These are phyloP conservation scores for Endogone sp. DNA, from an alignment of 192 early-diverging fungal species.

Conservation along the genomic window DNA sequence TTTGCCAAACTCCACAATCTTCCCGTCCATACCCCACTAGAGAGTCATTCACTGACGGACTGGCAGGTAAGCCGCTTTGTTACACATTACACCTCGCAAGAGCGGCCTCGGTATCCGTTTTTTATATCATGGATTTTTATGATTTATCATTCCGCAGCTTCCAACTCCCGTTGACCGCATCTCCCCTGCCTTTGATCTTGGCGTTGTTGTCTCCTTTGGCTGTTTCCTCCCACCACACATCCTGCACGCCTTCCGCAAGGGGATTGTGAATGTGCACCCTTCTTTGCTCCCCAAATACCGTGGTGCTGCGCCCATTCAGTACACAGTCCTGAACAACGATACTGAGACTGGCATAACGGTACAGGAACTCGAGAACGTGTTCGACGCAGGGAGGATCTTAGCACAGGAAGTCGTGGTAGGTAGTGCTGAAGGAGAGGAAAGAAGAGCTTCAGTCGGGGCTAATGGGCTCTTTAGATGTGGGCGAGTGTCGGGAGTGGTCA, in stretches of 20 bases:
- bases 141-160: too few species aligned
- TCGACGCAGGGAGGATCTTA: constrained; percentile 84
- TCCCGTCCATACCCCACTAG: constrained; percentile 43
- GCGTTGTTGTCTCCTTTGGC: constrained; percentile 92
- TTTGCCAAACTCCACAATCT: constrained; percentile 39
- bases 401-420: constrained; percentile 60
- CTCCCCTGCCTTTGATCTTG: constrained; percentile 66
- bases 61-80: constrained; percentile 42
- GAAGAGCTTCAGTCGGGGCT: not conserved
- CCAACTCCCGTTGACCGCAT: constrained; percentile 5
- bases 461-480: not conserved
- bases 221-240: constrained; percentile 76
- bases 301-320: constrained; percentile 89
- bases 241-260: constrained; percentile 60
- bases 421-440: too few species aligned
- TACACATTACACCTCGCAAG: not conserved
- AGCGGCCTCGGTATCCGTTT: too few species aligned
- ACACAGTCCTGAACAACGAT: constrained; percentile 77
- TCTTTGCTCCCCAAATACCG: constrained; percentile 90
- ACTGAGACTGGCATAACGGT: constrained; percentile 76
- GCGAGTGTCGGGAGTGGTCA: too few species aligned
- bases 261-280: constrained; percentile 90
- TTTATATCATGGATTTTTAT: too few species aligned
- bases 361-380: constrained; percentile 77
- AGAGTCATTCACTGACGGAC: constrained; percentile 28